Conservation (phyloP, 2,329 filamentous ascomycete species). For the Cladosporium sp. region DNA sequence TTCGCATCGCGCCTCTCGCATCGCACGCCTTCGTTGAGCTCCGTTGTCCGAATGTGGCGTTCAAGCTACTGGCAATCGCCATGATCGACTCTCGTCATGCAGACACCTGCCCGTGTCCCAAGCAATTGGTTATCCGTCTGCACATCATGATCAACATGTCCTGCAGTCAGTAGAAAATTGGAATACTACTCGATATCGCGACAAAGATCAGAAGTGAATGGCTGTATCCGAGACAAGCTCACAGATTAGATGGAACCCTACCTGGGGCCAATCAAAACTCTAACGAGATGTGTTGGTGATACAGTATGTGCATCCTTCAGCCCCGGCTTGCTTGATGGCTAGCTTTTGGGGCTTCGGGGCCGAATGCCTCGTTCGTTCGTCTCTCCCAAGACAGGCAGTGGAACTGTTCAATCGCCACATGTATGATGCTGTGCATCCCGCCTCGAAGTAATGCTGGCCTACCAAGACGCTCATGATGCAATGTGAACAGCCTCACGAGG, state of each 20-base stretch:
- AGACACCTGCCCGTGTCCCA: not conserved
- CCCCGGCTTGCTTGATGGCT: not conserved
- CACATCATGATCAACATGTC: not conserved
- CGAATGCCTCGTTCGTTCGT: not conserved
- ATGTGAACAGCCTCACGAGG: not conserved
- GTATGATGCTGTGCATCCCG: not conserved
- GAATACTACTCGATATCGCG: not conserved
- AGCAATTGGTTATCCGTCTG: not conserved
- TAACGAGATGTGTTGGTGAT: not conserved
- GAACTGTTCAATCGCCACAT: not conserved
- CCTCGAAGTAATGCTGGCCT: not conserved
- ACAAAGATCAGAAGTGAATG: not conserved
- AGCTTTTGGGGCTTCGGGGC: not conserved
- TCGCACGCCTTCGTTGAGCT: constrained; percentile 1
- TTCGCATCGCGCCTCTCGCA: not conserved
- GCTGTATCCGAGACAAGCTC: not conserved
- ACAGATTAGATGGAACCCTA: not conserved
- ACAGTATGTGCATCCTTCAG: not conserved
- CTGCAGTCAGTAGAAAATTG: not conserved
- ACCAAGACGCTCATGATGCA: not conserved
- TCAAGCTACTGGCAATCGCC: constrained; percentile 1
- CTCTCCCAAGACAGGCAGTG: not conserved
- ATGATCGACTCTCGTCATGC: not conserved
- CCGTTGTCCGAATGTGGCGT: constrained; percentile 1
- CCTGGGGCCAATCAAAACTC: not conserved